phyloP scores from a whole-genome alignment of 768 basidiomycete genomes.

The Antrodiella citrinella region DNA sequence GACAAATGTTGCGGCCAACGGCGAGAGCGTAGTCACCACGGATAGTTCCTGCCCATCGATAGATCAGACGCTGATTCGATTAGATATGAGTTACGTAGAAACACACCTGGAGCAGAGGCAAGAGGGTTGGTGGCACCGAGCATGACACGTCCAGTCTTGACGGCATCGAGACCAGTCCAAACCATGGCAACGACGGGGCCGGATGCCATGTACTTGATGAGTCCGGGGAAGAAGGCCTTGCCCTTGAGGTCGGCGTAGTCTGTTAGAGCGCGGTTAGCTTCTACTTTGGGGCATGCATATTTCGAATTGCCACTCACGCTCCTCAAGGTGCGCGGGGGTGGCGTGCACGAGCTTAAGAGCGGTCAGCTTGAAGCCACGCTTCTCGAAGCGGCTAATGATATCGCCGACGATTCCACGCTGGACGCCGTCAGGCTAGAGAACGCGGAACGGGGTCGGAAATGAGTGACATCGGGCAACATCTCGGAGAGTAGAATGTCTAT shows the following conservation, averaged over 20 bases:
- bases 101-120: slow-evolving; percentile 68
- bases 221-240: slow-evolving; percentile 93
- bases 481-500: slow-evolving; percentile 8
- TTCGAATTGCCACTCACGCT: slow-evolving; percentile 42
- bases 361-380: slow-evolving; percentile 95
- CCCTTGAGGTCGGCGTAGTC: slow-evolving; percentile 95
- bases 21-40: slow-evolving; percentile 94
- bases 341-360: slow-evolving; percentile 89
- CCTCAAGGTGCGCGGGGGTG: slow-evolving; percentile 78
- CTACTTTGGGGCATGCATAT: not conserved
- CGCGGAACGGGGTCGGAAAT: slow-evolving; percentile 1
- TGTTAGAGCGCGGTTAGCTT: slow-evolving; percentile 20
- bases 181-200: slow-evolving; percentile 96
- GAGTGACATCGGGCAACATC: no score
- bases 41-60: slow-evolving; percentile 61
- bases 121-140: slow-evolving; percentile 97
- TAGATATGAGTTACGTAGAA: not conserved
- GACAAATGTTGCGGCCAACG: slow-evolving; percentile 91
- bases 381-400: slow-evolving; percentile 95
- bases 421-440: slow-evolving; percentile 91
- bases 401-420: slow-evolving; percentile 92
- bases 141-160: slow-evolving; percentile 94
- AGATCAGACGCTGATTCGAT: slow-evolving; percentile 1
- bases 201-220: slow-evolving; percentile 93
- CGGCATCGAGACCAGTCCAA: slow-evolving; percentile 90